Evolutionary conservation across 1,284 basidiomycete genomes (phyloP).

Genomic region (Termitomyces sp.): DNA sequence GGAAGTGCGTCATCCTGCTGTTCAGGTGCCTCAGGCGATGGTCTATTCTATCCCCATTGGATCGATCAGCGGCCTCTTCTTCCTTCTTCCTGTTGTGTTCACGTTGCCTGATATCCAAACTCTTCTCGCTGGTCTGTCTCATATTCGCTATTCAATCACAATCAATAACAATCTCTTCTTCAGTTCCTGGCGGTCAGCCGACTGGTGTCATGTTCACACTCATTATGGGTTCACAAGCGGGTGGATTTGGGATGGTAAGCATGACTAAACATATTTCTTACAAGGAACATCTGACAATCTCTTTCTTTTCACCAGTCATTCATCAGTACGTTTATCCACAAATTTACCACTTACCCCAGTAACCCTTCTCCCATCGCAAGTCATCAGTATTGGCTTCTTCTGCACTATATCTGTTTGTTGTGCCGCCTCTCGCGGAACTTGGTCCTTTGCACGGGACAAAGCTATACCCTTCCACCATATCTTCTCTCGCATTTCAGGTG

Average conservation of each 20-base stretch:
- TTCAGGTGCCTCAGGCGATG: constrained; percentile 56
- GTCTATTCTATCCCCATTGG: constrained; percentile 62
- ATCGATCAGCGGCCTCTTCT: constrained; percentile 50
- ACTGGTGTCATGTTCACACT: constrained; percentile 64
- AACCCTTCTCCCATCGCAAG: constrained; percentile 24
- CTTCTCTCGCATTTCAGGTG: constrained; percentile 43
- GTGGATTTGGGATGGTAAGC: constrained; percentile 59
- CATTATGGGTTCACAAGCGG: constrained; percentile 54
- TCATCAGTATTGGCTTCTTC: constrained; percentile 51
- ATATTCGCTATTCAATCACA: background rate
- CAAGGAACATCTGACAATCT: background rate
- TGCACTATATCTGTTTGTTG: constrained; percentile 59
- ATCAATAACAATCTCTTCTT: background rate
- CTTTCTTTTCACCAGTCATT: constrained; percentile 35
- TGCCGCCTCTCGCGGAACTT: constrained; percentile 62
- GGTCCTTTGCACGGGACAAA: constrained; percentile 67
- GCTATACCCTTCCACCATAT: constrained; percentile 54
- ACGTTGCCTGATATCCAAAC: constrained; percentile 53
- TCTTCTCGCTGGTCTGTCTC: constrained; percentile 42
- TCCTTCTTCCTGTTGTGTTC: constrained; percentile 67
- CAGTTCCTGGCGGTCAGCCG: constrained; percentile 58
- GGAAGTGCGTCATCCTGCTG: constrained; percentile 54
- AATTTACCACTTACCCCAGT: background rate
- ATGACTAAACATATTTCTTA: background rate
- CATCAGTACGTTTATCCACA: constrained; percentile 31